Evolutionary conservation across 2,329 filamentous ascomycete genomes (phyloP), one percentile per base, ranked within the genome.

Genomic region (Rachicladosporium sp.): DNA sequence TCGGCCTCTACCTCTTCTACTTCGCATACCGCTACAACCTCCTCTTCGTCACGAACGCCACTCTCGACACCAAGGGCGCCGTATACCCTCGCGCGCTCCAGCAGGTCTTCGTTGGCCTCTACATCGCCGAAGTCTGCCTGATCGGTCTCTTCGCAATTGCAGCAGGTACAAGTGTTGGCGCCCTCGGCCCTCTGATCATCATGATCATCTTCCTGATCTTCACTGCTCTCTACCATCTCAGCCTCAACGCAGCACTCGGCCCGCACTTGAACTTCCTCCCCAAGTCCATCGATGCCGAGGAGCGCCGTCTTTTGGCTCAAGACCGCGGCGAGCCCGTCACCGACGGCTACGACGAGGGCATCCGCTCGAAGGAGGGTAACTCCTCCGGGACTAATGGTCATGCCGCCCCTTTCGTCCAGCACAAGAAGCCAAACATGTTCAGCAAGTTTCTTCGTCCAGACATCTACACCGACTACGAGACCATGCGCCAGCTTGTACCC

Each of bases 21-120:
- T 67, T 89, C 38, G 83, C 87, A 35, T 94, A 86, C 69, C 76
- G 83, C 11, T 94, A 96, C 70, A 93, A 94, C 56, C 64, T 96
- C 40, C 71, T 95, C 36, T 95, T 85, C 59, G 86, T 94, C 29
- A 81, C 79, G 37, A 83, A 93, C 56, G 77, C 82, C 6, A 66
- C 76, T 43, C 79, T 93, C 53, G 87, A 95, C 56, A 93, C 84
- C 30, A 85, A 93, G 55, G 88, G 89, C 10, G 73, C 89, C 10
- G 79, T 85, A 50, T 95, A 94, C 56, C 81, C 85, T 1, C 80
- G 80, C n/a, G 88, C 84, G 1, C 68, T 96, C 37, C 80, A 93
- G 58, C 88, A 95, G 43, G 75, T 93, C 35, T 77, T 89, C 21
- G 78, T 80, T 1, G 88, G 89, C 13, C 68, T 93, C 36, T 95